phyloP scores from a whole-genome alignment of 306 rosid species.

The Leucaena leucocephala region DNA sequence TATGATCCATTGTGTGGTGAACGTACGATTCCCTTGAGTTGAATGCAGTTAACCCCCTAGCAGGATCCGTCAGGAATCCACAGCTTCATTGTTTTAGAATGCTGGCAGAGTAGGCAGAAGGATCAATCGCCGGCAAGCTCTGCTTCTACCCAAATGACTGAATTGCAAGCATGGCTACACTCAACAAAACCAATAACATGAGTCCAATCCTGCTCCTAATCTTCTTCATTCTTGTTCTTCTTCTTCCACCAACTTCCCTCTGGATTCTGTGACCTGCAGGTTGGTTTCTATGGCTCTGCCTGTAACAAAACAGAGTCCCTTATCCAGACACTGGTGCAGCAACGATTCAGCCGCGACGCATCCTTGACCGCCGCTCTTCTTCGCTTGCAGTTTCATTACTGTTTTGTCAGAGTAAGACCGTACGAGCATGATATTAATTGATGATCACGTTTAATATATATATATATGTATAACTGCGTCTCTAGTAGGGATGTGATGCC shows the following conservation, averaged over 20 bases:
- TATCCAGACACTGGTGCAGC: background rate
- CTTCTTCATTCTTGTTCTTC: background rate
- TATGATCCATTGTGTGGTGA: background rate
- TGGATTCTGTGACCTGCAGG: conserved; percentile 12
- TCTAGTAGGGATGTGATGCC: conserved; percentile 44
- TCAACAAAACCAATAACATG: conserved; percentile 25
- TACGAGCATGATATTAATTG: background rate
- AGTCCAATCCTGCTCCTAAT: background rate
- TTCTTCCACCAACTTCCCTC: conserved; percentile 33
- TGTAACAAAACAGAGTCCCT: conserved; percentile 14
- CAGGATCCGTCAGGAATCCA: background rate
- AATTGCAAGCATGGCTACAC: background rate
- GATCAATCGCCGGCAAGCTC: background rate
- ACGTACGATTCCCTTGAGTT: background rate
- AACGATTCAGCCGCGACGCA: background rate
- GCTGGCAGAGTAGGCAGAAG: background rate
- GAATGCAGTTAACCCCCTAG: background rate
- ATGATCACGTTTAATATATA: background rate
- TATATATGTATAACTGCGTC: background rate
- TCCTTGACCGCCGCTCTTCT: conserved; percentile 15
- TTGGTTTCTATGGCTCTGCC: conserved; percentile 36
- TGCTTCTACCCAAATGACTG: background rate
- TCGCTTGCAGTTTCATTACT: conserved; percentile 29
- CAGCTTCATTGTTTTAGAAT: background rate
- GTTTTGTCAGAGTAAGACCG: conserved; percentile 15